Conservation (phyloP, 352 stramenopile genomes). For the Phytophthora multivora region DNA sequence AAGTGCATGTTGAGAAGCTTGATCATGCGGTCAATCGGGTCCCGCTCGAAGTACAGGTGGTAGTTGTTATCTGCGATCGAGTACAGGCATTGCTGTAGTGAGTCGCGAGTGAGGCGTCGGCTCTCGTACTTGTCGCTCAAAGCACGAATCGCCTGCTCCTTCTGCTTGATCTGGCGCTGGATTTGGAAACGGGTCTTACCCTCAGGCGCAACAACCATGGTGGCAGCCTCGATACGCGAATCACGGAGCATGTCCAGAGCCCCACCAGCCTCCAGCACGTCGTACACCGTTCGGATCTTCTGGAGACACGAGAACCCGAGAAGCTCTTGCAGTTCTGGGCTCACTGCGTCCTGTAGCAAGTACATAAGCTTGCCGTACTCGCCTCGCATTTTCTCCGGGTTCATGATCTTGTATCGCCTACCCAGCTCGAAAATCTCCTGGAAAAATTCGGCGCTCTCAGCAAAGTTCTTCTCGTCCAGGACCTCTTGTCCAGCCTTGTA, state of each 20-base stretch:
- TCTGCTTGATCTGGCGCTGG: conserved; percentile 92
- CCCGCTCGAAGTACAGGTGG: conserved; percentile 97
- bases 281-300: conserved; percentile 92
- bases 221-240: conserved; percentile 92
- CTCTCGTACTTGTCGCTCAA: conserved; percentile 84
- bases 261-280: conserved; percentile 74
- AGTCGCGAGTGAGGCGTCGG: conserved; percentile 63
- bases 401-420: conserved; percentile 98
- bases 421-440: conserved; percentile 94
- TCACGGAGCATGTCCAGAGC: conserved; percentile 86
- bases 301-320: conserved; percentile 84
- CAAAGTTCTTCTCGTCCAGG: conserved; percentile 91
- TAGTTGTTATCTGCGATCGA: conserved; percentile 97
- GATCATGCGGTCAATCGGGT: conserved; percentile 97
- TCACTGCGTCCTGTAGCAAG: conserved; percentile 91
- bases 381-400: conserved; percentile 97
- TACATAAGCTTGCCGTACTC: conserved; percentile 98
- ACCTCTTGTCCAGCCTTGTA: conserved; percentile 88
- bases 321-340: conserved; percentile 80
- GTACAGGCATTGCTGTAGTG: conserved; percentile 95
- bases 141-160: conserved; percentile 90
- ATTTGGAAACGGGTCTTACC: conserved; percentile 90
- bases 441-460: conserved; percentile 88
- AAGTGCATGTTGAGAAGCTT: conserved; percentile 89
- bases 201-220: conserved; percentile 93